Base-by-base conservation (phyloP, 1,284 basidiomycete genomes). In the Ceraceosorus guamensis region DNA sequence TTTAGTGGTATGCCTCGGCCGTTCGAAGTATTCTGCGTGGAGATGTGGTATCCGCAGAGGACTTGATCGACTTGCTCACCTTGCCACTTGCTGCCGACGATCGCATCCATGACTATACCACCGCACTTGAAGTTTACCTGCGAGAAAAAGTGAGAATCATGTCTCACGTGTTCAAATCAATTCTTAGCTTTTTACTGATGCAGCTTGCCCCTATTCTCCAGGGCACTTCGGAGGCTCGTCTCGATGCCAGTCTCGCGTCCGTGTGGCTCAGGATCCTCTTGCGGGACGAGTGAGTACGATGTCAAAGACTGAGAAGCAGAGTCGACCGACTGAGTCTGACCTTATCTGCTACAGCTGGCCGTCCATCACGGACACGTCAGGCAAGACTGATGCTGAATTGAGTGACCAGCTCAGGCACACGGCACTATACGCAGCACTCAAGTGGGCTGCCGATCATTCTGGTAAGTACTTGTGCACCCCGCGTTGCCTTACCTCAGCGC, bases 251-350 rank as follows among this genome's bases (percentile, higher is more conserved):
- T 2, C 82, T 89, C 68, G 80, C 84, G 45, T 83, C 83, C 34
- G 81, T 89, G 16, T 96, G 91, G 92, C 82, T 91, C 41, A 81
- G 92, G 33, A 83, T 92, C 48, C 92, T 89, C 70, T 81, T 88
- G 46, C 84, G 88, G 53, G 91, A 96, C 73, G 85, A 95, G 46
- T 59, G 54, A 48, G 54, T 52, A 5, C 24, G 24, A 24, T 3
- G 24, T 24, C 24, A 24, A 24, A 24, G 24, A 24, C 24, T 1
- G 24, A 24, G 24, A 24, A 24, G 24, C 24, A 24, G 24, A 24
- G 24, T 13, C 32, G 11, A 50, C 49, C 14, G 32, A 14, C 49
- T 30, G 16, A 7, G 14, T 18, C 49, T 30, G 2, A 14, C 44
- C 13, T 24, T 48, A 3, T 14, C n/a, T 24, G 24, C 8, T 33